Percentiles rank a stretch among this genome's conserved stretches.
Evolutionary conservation across 768 basidiomycete species (phyloP).

Genomic region (Rhizopogon rudus): DNA sequence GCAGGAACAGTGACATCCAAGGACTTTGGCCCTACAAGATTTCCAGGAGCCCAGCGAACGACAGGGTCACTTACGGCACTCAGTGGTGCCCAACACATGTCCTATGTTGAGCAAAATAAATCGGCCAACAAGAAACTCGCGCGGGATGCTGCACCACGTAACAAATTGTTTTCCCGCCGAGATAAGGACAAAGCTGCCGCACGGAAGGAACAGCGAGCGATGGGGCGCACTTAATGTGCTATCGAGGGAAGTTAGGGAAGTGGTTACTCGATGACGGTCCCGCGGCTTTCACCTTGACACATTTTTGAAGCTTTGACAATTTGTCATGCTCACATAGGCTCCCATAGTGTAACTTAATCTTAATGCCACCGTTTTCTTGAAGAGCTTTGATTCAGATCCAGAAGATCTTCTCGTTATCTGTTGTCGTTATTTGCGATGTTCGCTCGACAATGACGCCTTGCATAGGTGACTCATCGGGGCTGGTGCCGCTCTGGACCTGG

Average conservation of each 20-base stretch:
- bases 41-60: conserved; percentile 69
- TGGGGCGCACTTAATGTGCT: conserved; percentile 21
- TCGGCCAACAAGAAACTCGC: conserved; percentile 81
- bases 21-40: conserved; percentile 68
- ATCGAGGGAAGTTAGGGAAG: neutral
- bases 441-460: neutral
- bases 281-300: neutral
- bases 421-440: neutral
- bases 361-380: neutral
- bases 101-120: conserved; percentile 89
- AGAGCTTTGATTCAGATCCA: neutral
- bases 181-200: conserved; percentile 67
- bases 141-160: conserved; percentile 45
- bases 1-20: conserved; percentile 84
- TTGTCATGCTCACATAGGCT: neutral
- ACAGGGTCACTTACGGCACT: conserved; percentile 79
- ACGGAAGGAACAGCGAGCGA: conserved; percentile 37
- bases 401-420: no score
- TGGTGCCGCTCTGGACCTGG: neutral
- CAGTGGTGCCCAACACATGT: conserved; percentile 89
- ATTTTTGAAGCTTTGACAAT: neutral
- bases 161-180: conserved; percentile 80
- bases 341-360: neutral
- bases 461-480: neutral
- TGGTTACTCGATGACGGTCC: neutral